Evolutionary conservation across 371 early-diverging fungal genomes (phyloP).

Genomic region (Mortierella sp.): DNA sequence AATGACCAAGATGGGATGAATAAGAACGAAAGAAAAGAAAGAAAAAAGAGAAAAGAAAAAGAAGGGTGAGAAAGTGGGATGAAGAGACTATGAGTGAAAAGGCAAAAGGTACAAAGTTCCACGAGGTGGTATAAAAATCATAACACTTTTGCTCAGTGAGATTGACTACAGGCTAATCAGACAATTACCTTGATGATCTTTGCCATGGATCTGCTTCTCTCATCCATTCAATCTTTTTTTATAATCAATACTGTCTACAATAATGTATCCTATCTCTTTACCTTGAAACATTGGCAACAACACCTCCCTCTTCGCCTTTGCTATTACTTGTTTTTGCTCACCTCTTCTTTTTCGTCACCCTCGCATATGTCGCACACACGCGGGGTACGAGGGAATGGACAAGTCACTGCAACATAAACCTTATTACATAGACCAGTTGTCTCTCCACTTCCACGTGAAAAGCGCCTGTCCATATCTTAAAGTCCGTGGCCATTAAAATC

Average conservation of each 20-base stretch:
- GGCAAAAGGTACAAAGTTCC: not conserved
- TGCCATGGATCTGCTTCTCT: too few species aligned
- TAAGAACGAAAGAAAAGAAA: conserved; percentile 9
- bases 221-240: too few species aligned
- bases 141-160: too few species aligned
- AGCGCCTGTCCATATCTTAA: too few species aligned
- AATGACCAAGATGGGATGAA: conserved; percentile 7
- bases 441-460: conserved; percentile 25
- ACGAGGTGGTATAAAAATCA: too few species aligned
- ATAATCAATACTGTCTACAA: too few species aligned
- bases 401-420: conserved; percentile 9
- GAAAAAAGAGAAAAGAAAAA: not conserved
- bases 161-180: too few species aligned
- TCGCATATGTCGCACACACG: not conserved
- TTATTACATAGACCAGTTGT: conserved; percentile 14
- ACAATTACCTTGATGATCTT: too few species aligned
- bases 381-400: not conserved
- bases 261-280: too few species aligned
- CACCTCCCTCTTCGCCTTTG: not conserved
- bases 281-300: too few species aligned
- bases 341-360: not conserved
- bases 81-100: not conserved
- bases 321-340: too few species aligned
- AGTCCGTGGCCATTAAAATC: not conserved
- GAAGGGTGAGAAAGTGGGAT: not conserved